Base-by-base conservation (phyloP, 805 yeast genomes). In the Monosporozyma unispora region DNA sequence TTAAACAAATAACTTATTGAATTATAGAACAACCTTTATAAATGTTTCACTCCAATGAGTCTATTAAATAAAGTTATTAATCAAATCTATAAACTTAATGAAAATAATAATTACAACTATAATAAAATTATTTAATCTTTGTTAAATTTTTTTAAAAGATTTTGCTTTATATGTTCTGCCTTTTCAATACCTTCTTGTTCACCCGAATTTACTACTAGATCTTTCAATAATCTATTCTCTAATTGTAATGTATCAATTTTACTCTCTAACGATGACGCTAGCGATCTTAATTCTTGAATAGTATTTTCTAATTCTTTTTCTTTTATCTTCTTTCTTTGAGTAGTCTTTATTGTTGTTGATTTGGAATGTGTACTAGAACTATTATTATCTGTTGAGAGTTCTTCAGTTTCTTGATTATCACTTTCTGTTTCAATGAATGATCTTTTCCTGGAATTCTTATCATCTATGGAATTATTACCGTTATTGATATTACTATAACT, bases 231-330 rank as follows among this genome's bases (percentile, higher is more conserved):
- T 61, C 81, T 79, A 70, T 91, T 91, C 70, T 91, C 99, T 95
- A 88, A 87, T 69, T 90, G 95, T 56, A 91, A 71, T 49, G 91
- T 87, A 66, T 81, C 81, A 51, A 93, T 79, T 62, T 81, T 82
- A 60, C 78, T 75, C 65, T 89, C 95, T 53, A 89, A 73, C 18
- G 71, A 70, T 45, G 72, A 69, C 11, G 90, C 81, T 53, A 78
- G 69, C 27, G 85, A 89, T 56, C 80, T 81, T 58, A 91, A 73
- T 51, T 84, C 89, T 57, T 79, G 78, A 16, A 90, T 76, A 51
- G 76, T 79, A 51, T 80, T 74, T 67, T 90, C 96, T 81, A 91
- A 78, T 63, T 89, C 91, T 69, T 86, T 95, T 69, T 91, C 96
- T 66, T 87, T 85, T 69, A 84, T 61, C 75, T 90, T 90, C 79